Conservation (phyloP, 495 filamentous ascomycete genomes). For the Aspergillus egyptiacus region DNA sequence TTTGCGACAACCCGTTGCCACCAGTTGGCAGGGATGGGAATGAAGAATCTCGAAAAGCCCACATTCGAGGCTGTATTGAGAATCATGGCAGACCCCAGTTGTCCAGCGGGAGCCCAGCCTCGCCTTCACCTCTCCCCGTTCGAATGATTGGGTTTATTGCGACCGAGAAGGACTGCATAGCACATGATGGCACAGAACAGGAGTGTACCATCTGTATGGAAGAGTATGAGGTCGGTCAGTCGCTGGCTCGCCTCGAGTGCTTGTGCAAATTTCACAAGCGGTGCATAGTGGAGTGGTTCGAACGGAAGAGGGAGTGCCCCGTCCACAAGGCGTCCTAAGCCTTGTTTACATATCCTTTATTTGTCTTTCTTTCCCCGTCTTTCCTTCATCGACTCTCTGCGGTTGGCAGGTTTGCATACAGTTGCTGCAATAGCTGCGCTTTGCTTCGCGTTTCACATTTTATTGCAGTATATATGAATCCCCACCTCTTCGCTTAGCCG, state of each 20-base stretch:
- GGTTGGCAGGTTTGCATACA: too few relatives aligned
- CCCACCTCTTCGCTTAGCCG: constrained; percentile 8
- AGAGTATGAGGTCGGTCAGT: constrained; percentile 80
- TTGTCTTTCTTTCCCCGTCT: too few relatives aligned
- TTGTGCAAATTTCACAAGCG: constrained; percentile 84
- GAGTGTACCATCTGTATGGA: constrained; percentile 97
- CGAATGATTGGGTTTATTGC: constrained; percentile 69
- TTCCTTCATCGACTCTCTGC: too few relatives aligned
- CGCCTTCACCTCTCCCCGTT: constrained; percentile 20
- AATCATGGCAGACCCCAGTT: constrained; percentile 30
- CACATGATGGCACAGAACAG: constrained; percentile 49
- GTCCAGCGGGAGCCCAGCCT: constrained; percentile 17
- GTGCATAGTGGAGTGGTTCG: constrained; percentile 57
- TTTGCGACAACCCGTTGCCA: constrained; percentile 75
- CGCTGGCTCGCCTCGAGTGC: constrained; percentile 83
- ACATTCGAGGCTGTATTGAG: constrained; percentile 72
- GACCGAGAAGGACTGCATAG: constrained; percentile 86
- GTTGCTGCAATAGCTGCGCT: too few relatives aligned
- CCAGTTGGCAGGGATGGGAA: constrained; percentile 53
- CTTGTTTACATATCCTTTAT: too few relatives aligned
- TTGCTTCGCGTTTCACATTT: neutral
- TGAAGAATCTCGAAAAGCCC: constrained; percentile 61
- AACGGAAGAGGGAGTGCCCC: constrained; percentile 49
- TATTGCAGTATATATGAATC: constrained; percentile 5
- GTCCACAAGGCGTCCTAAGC: constrained; percentile 43